Conservation (phyloP, 257 asterid species). For the Solanum pinnatisectum region DNA sequence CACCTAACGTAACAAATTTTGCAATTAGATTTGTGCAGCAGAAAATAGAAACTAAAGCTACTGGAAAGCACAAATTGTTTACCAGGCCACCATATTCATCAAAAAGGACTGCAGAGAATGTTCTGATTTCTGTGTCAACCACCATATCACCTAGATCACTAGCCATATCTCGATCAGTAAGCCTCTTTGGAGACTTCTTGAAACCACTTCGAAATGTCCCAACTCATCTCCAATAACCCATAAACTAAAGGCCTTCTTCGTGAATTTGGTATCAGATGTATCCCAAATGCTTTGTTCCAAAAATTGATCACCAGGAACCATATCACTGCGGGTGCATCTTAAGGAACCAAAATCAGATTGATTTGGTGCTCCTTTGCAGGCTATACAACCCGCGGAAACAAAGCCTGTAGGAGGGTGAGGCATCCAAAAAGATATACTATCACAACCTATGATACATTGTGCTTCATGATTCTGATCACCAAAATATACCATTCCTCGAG, state of each 20-base stretch:
- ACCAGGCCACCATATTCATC: constrained; percentile 96
- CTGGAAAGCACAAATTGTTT: constrained; percentile 8
- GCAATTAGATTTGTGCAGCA: neutral
- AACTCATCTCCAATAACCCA: constrained; percentile 69
- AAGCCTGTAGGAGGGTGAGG: constrained; percentile 96
- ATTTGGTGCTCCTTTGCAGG: constrained; percentile 70
- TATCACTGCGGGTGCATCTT: constrained; percentile 77
- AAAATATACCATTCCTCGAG: constrained; percentile 78
- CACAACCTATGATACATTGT: constrained; percentile 8
- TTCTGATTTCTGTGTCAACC: constrained; percentile 64
- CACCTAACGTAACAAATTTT: neutral
- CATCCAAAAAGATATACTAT: constrained; percentile 74
- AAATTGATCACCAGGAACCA: constrained; percentile 70
- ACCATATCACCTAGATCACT: constrained; percentile 61
- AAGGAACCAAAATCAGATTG: constrained; percentile 63
- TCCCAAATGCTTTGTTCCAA: constrained; percentile 84
- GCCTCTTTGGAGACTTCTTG: constrained; percentile 79
- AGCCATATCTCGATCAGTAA: constrained; percentile 51
- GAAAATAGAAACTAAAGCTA: neutral
- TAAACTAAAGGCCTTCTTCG: constrained; percentile 57
- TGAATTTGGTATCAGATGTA: constrained; percentile 57
- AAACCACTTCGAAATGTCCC: constrained; percentile 63
- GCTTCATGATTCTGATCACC: constrained; percentile 28
- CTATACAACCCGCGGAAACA: constrained; percentile 78
- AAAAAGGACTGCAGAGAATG: constrained; percentile 85